Evolutionary conservation across 257 asterid species (phyloP).

Genomic region (Leonotis leonurus): DNA sequence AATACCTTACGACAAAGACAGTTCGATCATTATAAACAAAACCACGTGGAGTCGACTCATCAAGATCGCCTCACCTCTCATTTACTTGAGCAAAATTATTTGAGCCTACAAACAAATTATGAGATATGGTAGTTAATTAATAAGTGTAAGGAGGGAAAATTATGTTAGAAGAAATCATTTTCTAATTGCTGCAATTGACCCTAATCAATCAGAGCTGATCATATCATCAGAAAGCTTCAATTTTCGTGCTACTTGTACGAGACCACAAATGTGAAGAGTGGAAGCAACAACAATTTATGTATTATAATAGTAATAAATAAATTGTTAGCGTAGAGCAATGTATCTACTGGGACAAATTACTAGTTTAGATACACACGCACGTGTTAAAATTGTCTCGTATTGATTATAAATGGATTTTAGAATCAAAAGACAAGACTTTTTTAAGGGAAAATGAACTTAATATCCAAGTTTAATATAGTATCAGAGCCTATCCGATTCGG

Average conservation of each 20-base stretch:
- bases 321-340: background rate
- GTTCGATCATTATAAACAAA: background rate
- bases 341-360: background rate
- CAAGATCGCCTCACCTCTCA: background rate
- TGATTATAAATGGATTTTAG: too few species aligned
- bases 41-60: slow-evolving; percentile 17
- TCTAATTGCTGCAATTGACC: background rate
- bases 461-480: too few species aligned
- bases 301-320: background rate
- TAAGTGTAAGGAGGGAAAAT: background rate
- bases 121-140: background rate
- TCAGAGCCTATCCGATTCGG: too few species aligned
- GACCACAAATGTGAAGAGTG: background rate
- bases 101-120: background rate
- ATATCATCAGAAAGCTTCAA: background rate
- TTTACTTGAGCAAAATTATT: background rate
- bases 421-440: too few species aligned
- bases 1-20: background rate
- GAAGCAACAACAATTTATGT: background rate
- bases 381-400: too few species aligned
- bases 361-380: too few species aligned
- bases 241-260: background rate
- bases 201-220: background rate
- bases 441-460: too few species aligned
- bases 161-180: background rate